Evolutionary conservation across 805 yeast genomes (phyloP), one percentile per base, ranked within the genome.

Genomic region (Candida silvatica): DNA sequence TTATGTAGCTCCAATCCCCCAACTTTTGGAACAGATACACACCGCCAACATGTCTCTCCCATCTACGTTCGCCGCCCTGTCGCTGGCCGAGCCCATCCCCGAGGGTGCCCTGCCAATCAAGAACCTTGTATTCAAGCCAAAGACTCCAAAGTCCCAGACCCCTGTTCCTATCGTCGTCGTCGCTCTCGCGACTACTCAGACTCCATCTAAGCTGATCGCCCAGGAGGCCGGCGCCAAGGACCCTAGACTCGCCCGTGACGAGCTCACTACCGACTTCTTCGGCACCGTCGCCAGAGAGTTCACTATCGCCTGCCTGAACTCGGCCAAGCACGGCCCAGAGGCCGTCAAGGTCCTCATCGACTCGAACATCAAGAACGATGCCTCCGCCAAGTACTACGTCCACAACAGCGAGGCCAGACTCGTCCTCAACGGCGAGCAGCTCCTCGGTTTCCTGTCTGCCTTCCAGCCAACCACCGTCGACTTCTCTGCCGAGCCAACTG

Each of bases 231-330:
- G 64, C 29, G 82, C 72, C 35, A 86, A 86, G 61, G 95, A 86
- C 41, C 94, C 94, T 44, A 74, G 95, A 60, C 65, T 86, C 49
- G 96, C 95, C 35, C 78, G 78, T 47, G 88, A 82, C 43, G 95
- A 80, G 37, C 67, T 86, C 46, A 78, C 85, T 32, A 64, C 67
- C 41, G 74, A 75, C 47, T 72, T 80, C 49, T 80, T 81, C 43
- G 60, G 64, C 26, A 62, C 68, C 25, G 41, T 70, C 18, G 69
- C 86, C 28, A 72, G 75, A 51, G 80, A 79, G 53, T 75, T 79
- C 43, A 64, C 81, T 17, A 56, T 76, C 38, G 82, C 80, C 36
- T 61, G 64, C 44, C 59, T 74, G 50, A 17, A 18, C 12, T 57
- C 62, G 45, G 46, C 48, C 29, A 61, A 54, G 23, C 69, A 69